Evolutionary conservation across 768 basidiomycete species (phyloP).

Genomic region (Macrocybe gigantea): DNA sequence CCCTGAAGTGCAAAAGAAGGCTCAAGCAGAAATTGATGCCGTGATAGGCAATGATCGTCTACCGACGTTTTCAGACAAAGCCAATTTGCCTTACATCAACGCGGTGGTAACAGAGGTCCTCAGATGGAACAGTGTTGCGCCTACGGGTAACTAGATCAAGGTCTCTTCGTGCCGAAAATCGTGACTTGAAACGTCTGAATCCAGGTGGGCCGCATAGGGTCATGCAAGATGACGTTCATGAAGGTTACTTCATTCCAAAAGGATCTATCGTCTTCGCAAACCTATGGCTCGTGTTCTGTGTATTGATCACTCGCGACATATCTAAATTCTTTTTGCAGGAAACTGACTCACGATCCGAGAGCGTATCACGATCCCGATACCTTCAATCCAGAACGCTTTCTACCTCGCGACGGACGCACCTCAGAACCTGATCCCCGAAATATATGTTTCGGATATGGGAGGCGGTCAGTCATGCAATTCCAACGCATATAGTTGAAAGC

Average conservation of each 20-base stretch:
- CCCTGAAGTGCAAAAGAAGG: conserved; percentile 24
- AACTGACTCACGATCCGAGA: background rate
- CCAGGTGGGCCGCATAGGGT: conserved; percentile 49
- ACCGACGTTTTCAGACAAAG: conserved; percentile 20
- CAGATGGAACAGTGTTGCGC: conserved; percentile 18
- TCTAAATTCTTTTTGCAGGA: background rate
- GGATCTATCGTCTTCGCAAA: conserved; percentile 48
- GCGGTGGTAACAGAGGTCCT: conserved; percentile 23
- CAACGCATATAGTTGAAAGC: background rate
- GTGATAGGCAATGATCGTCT: conserved; percentile 21
- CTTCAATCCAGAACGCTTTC: background rate
- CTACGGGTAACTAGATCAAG: conserved; percentile 16
- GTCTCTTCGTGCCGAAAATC: background rate
- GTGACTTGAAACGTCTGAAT: conserved; percentile 4
- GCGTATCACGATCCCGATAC: background rate
- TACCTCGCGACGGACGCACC: conserved; percentile 9
- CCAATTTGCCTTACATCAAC: conserved; percentile 20
- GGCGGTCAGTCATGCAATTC: background rate
- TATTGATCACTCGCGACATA: no score
- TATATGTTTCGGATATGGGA: background rate
- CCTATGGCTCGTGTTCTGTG: conserved; percentile 29
- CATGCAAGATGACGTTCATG: conserved; percentile 55
- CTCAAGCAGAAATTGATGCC: conserved; percentile 24
- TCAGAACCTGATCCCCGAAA: conserved; percentile 12
- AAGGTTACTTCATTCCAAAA: conserved; percentile 59